Percentiles rank a stretch among this genome's conserved stretches.
These are phyloP conservation scores for Phytophthora tentaculata DNA, from an alignment of 352 stramenopile genomes.

Conservation along the genomic window DNA sequence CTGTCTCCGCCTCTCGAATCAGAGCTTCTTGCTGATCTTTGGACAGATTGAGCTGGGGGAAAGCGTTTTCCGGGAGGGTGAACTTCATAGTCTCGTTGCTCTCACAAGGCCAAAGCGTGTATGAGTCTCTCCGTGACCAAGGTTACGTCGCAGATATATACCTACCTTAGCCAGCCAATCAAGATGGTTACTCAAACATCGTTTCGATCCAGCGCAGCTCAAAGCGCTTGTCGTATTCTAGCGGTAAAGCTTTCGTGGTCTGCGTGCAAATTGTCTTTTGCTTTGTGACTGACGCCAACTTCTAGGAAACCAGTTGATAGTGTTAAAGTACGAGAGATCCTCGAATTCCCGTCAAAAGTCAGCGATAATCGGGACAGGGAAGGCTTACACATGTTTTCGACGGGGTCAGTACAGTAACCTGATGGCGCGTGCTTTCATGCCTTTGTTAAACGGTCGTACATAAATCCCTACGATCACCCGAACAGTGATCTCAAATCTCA, in stretches of 20 bases:
- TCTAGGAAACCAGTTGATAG: background rate
- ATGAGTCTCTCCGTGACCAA: constrained; percentile 1
- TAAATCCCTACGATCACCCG: background rate
- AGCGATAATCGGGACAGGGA: too few relatives aligned
- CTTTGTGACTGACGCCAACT: background rate
- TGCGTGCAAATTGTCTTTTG: background rate
- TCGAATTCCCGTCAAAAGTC: background rate
- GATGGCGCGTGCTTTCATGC: background rate
- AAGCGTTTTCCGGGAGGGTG: constrained; percentile 44
- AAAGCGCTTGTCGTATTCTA: constrained; percentile 1
- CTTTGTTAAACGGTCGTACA: background rate
- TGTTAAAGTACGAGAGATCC: background rate
- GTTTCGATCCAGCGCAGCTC: background rate
- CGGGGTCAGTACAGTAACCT: background rate
- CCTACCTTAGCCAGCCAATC: background rate
- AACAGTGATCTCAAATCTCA: background rate
- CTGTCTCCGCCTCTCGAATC: constrained; percentile 40
- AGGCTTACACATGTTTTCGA: background rate
- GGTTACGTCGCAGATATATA: background rate
- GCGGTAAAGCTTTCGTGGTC: constrained; percentile 3
- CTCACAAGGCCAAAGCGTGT: constrained; percentile 8
- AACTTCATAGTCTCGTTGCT: constrained; percentile 40
- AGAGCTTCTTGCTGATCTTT: constrained; percentile 39
- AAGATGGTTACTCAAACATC: background rate
- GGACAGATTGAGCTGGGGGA: constrained; percentile 37